Conservation (phyloP, 2,329 filamentous ascomycete genomes). For the Coleophoma crateriformis region DNA sequence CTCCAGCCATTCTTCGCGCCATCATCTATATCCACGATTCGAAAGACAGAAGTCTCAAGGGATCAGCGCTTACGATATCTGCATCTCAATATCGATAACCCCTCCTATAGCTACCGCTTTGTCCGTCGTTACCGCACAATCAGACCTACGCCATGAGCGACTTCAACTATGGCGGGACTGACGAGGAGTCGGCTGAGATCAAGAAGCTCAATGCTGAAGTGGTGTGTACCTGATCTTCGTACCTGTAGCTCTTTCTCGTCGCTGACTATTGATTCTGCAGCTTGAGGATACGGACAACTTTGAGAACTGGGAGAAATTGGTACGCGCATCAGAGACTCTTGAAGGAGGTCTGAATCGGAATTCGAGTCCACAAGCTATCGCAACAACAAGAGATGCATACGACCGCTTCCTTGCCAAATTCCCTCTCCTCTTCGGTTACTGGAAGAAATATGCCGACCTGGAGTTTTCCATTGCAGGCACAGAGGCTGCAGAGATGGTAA, state of each 20-base stretch:
- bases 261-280: slow-evolving; percentile 14
- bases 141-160: slow-evolving; percentile 52
- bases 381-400: slow-evolving; percentile 80
- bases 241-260: not conserved
- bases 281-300: slow-evolving; percentile 76
- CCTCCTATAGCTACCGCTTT: not conserved
- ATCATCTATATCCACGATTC: too few relatives aligned
- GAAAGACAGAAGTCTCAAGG: too few relatives aligned
- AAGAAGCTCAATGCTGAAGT: slow-evolving; percentile 73
- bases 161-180: slow-evolving; percentile 66
- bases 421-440: slow-evolving; percentile 93
- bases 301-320: slow-evolving; percentile 89
- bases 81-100: too few relatives aligned
- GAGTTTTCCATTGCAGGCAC: slow-evolving; percentile 97
- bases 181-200: slow-evolving; percentile 79
- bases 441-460: slow-evolving; percentile 98
- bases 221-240: slow-evolving; percentile 45
- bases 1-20: too few relatives aligned
- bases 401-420: slow-evolving; percentile 93
- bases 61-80: too few relatives aligned
- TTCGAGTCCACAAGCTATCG: slow-evolving; percentile 89
- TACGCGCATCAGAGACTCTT: slow-evolving; percentile 74
- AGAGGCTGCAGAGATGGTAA: slow-evolving; percentile 93
- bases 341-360: slow-evolving; percentile 95
- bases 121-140: not conserved